These are phyloP conservation scores for Proliferodiscus dingleyae DNA, from an alignment of 2,329 filamentous ascomycete genomes.

Conservation along the genomic window DNA sequence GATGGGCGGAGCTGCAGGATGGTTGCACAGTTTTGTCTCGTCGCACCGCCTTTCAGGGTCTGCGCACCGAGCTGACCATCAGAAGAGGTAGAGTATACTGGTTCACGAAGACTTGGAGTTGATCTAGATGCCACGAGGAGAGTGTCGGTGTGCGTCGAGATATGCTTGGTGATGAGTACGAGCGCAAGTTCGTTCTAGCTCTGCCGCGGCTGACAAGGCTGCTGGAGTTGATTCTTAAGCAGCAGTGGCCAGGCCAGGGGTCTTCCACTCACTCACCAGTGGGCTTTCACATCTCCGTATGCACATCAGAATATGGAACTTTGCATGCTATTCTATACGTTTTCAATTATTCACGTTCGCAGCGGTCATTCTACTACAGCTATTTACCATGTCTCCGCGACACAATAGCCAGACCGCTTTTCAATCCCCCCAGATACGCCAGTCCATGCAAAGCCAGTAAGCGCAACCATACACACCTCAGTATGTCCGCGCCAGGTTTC, in stretches of 20 bases:
- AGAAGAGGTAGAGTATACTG: background rate
- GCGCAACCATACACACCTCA: slow-evolving; percentile 39
- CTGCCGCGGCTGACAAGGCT: too few species aligned
- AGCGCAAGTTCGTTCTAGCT: too few species aligned
- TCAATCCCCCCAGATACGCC: slow-evolving; percentile 23
- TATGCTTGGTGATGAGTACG: background rate
- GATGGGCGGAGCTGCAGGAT: background rate
- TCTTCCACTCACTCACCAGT: too few species aligned
- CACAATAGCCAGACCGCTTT: slow-evolving; percentile 15
- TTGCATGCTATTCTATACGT: background rate
- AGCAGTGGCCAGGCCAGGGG: background rate
- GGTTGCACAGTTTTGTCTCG: background rate
- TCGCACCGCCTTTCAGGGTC: background rate
- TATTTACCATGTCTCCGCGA: slow-evolving; percentile 1
- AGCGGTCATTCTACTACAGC: background rate
- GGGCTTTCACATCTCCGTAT: too few species aligned
- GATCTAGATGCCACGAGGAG: background rate
- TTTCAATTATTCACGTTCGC: slow-evolving; percentile 2
- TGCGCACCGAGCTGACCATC: background rate
- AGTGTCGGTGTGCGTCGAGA: background rate
- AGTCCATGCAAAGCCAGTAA: slow-evolving; percentile 28
- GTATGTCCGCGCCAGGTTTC: slow-evolving; percentile 94
- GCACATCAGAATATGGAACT: too few species aligned
- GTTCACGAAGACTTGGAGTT: too few species aligned
- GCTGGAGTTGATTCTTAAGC: background rate